Evolutionary conservation across 1,284 basidiomycete species (phyloP).

Genomic region (Coniferiporia sulphurascens): DNA sequence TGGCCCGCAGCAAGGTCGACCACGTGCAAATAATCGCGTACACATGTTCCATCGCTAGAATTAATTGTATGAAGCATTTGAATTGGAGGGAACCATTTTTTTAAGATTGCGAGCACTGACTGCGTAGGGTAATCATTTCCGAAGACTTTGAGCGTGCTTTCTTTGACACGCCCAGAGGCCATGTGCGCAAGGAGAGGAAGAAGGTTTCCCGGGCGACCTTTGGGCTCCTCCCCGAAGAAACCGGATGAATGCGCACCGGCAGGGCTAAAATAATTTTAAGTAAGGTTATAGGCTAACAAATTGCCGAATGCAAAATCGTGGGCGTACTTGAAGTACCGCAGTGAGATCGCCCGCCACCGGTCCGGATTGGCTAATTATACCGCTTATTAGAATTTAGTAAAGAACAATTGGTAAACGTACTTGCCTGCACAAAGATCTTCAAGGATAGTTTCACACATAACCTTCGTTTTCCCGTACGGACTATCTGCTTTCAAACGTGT

Average conservation of each 20-base stretch:
- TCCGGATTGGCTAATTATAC: conserved; percentile 53
- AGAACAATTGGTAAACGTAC: conserved; percentile 23
- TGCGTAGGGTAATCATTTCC: conserved; percentile 97
- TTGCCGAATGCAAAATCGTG: no score
- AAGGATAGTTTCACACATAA: conserved; percentile 90
- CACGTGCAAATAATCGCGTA: conserved; percentile 97
- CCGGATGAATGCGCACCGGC: conserved; percentile 97
- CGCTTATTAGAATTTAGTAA: conserved; percentile 15
- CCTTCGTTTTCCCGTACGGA: conserved; percentile 94
- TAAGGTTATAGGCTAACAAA: no score
- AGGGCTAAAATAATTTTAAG: conserved; percentile 52
- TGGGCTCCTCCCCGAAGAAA: conserved; percentile 92
- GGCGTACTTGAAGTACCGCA: conserved; percentile 98
- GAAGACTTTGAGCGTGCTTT: conserved; percentile 84
- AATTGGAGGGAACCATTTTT: no score
- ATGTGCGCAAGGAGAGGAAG: conserved; percentile 94
- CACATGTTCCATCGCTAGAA: conserved; percentile 87
- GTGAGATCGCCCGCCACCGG: conserved; percentile 75
- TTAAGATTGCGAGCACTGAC: no score
- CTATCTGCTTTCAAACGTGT: conserved; percentile 88
- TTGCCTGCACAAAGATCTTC: conserved; percentile 82
- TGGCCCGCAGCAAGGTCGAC: conserved; percentile 95
- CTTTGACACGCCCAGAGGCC: conserved; percentile 86
- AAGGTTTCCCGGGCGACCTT: conserved; percentile 92
- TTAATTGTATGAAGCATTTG: background rate